phyloP scores from a whole-genome alignment of 495 filamentous ascomycete genomes.

The Ascobolus immersus region DNA sequence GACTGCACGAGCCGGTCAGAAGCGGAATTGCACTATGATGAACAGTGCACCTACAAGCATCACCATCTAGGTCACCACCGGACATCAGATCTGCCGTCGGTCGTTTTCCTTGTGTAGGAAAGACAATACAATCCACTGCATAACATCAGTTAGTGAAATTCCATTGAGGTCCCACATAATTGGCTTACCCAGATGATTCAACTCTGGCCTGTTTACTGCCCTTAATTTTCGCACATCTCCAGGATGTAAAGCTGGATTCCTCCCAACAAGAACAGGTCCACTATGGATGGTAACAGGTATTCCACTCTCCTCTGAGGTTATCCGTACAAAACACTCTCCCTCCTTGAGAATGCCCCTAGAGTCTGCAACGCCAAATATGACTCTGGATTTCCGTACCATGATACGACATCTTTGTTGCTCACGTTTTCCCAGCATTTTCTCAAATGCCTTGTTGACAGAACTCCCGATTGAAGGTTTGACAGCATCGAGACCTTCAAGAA shows the following conservation, averaged over 20 bases:
- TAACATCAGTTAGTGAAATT: too few relatives aligned
- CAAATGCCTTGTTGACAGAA: conserved; percentile 19
- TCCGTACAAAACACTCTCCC: conserved; percentile 22
- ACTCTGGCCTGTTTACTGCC: conserved; percentile 19
- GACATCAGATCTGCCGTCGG: conserved; percentile 29
- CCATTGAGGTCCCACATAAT: too few relatives aligned
- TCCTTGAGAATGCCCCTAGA: conserved; percentile 21
- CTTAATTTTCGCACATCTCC: conserved; percentile 29
- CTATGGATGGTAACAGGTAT: conserved; percentile 18
- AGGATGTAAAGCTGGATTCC: conserved; percentile 29
- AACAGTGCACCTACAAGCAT: conserved; percentile 20
- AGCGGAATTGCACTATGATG: background rate
- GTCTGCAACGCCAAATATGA: conserved; percentile 27
- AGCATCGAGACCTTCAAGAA: conserved; percentile 22
- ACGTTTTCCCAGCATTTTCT: conserved; percentile 24
- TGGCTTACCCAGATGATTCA: conserved; percentile 23
- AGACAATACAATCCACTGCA: conserved; percentile 29
- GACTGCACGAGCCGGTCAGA: conserved; percentile 13
- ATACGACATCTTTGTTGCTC: conserved; percentile 24
- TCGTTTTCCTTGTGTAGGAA: conserved; percentile 22
- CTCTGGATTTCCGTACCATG: conserved; percentile 21
- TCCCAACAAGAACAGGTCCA: conserved; percentile 23
- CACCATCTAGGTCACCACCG: conserved; percentile 28
- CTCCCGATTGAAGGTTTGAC: conserved; percentile 15
- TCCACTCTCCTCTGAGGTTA: conserved; percentile 22